These are phyloP conservation scores for Acer yangbiense DNA, from an alignment of 345 rosid genomes.

Conservation along the genomic window DNA sequence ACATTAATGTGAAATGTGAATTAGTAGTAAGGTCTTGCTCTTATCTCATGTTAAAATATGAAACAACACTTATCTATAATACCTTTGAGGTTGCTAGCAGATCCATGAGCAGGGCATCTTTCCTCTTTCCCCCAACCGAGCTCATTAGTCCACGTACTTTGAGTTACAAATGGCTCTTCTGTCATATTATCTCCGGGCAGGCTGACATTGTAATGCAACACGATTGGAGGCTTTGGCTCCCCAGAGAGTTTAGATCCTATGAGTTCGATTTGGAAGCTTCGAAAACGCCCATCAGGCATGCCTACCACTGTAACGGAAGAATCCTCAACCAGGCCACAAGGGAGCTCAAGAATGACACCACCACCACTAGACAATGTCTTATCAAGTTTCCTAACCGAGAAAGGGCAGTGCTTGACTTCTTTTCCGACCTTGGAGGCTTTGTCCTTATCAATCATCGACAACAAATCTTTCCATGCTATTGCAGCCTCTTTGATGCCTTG, in stretches of 20 bases:
- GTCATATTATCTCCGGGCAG: constrained; percentile 66
- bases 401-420: constrained; percentile 53
- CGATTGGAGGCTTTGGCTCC: constrained; percentile 45
- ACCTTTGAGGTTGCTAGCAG: constrained; percentile 53
- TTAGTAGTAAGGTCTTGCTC: not conserved
- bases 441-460: constrained; percentile 36
- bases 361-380: constrained; percentile 31
- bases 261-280: constrained; percentile 67
- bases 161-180: constrained; percentile 60
- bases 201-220: constrained; percentile 67
- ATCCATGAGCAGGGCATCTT: constrained; percentile 60
- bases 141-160: constrained; percentile 71
- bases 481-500: constrained; percentile 85
- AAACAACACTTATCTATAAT: constrained; percentile 26
- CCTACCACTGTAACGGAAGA: constrained; percentile 82
- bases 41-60: not conserved
- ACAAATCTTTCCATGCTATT: constrained; percentile 56
- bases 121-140: constrained; percentile 78
- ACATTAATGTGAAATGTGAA: not conserved
- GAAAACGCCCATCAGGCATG: constrained; percentile 52
- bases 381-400: constrained; percentile 41
- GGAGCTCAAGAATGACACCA: constrained; percentile 55
- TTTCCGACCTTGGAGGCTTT: constrained; percentile 27
- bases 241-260: constrained; percentile 47
- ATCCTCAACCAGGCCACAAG: constrained; percentile 77